Evolutionary conservation across 2,329 filamentous ascomycete species (phyloP).

Genomic region (Claviceps lovelessii): DNA sequence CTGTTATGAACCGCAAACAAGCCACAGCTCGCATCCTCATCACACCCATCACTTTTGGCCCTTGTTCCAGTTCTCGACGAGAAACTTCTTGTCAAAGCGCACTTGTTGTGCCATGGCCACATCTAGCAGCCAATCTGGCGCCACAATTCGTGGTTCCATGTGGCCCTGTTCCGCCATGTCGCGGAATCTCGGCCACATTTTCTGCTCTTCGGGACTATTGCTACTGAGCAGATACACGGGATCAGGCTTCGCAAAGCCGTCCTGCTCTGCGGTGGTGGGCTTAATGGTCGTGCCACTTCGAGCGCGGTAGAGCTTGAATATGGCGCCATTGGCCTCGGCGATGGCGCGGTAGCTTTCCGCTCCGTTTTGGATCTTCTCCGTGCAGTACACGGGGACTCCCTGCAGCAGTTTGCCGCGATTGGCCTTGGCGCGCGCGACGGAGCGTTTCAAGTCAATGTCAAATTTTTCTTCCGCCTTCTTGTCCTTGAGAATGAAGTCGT

Average conservation of each 20-base stretch:
- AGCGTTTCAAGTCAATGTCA: conserved; percentile 52
- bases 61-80: conserved; percentile 31
- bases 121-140: conserved; percentile 78
- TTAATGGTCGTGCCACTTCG: conserved; percentile 54
- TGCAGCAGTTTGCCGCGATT: conserved; percentile 66
- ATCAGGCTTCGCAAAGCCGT: conserved; percentile 45
- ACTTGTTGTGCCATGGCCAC: conserved; percentile 80
- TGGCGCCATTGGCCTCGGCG: conserved; percentile 75
- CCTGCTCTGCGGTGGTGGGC: conserved; percentile 49
- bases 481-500: conserved; percentile 58
- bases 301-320: conserved; percentile 63
- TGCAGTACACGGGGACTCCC: conserved; percentile 71
- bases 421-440: conserved; percentile 54
- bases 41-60: conserved; percentile 7
- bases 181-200: conserved; percentile 66
- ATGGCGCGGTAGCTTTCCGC: conserved; percentile 76
- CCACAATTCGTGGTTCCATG: conserved; percentile 68
- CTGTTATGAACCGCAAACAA: too few relatives aligned
- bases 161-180: conserved; percentile 65
- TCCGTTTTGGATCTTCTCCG: conserved; percentile 63
- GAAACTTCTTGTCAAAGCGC: conserved; percentile 49
- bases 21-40: background rate
- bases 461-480: conserved; percentile 57
- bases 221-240: conserved; percentile 76
- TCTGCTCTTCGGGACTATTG: conserved; percentile 48